Evolutionary conservation across 768 basidiomycete species (phyloP), one percentile per base, ranked within the genome.

Genomic region (Mycena indigotica): DNA sequence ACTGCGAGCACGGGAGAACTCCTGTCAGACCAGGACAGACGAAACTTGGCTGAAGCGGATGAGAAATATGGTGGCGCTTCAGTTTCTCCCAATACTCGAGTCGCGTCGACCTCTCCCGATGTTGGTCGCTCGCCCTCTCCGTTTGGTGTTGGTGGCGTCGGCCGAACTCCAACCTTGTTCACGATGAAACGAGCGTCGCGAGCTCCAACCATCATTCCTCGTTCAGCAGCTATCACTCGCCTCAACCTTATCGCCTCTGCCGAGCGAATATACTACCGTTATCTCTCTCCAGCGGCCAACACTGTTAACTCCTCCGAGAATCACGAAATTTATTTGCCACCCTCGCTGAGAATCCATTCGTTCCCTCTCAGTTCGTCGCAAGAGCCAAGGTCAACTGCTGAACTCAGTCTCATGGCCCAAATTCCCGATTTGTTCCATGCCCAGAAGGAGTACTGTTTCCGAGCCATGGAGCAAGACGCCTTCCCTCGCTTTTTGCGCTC

Each of bases 311-410:
- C 88, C 16, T 84, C 86, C 13, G 91, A 95, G 69, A 95, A 94
- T 73, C 96, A 98, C 72, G 96, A 98, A 77, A 95, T 99, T 50
- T 98, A 98, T 71, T 88, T 99, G 19, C 97, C 97, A 0, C 91
- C 95, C 1, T 83, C 91, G 23, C 83, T 99, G 41, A 91, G 97
- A 50, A 87, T 98, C 67, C 87, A 95, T 72, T 81, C 83, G 24
- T 98, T 99, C 79, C 94, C 95, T 2, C 79, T 94, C 53, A 91
- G 80, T 66, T 86, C 86, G 65, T 74, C 80, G 1, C 82, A 86
- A 40, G 87, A 93, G 55, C 93, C 92, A 2, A 84, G 80, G 68
- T 77, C 85, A 4, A 80, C 82, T 67, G 75, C 79, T 24, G 93
- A 95, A 72, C 72, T 86, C 39, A 83, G 79, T 40, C 73, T 90